Conservation (phyloP, 306 rosid genomes). For the Lablab purpureus region DNA sequence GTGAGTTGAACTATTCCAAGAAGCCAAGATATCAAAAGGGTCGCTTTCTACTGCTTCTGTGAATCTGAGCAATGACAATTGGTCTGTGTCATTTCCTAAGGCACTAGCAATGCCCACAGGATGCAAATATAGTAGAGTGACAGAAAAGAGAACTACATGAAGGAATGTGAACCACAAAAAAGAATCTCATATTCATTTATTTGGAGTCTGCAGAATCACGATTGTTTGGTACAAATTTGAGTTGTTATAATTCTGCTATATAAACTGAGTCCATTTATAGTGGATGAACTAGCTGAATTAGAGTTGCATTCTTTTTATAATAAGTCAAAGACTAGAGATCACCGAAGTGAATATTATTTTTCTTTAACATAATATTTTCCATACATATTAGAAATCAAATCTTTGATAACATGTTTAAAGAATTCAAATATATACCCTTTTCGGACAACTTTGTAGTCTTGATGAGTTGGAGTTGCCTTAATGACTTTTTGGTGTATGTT, state of each 20-base stretch:
- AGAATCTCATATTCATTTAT: conserved; percentile 32
- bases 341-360: too few relatives aligned
- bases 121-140: conserved; percentile 28
- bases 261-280: conserved; percentile 9
- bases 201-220: not conserved
- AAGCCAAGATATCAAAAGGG: conserved; percentile 39
- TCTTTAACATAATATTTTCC: too few relatives aligned
- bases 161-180: conserved; percentile 1
- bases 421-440: too few relatives aligned
- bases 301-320: too few relatives aligned
- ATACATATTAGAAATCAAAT: too few relatives aligned
- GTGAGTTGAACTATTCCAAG: conserved; percentile 55
- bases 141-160: conserved; percentile 32
- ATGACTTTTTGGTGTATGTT: too few relatives aligned
- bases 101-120: conserved; percentile 21
- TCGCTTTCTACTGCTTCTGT: conserved; percentile 40
- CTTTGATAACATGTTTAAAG: too few relatives aligned
- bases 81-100: conserved; percentile 50
- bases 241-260: conserved; percentile 6
- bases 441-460: too few relatives aligned
- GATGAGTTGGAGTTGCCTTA: too few relatives aligned
- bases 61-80: conserved; percentile 47
- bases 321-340: too few relatives aligned
- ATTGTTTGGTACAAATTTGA: conserved; percentile 23
- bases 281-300: too few relatives aligned